These are phyloP conservation scores for Ambrosia hybrid DNA, from an alignment of 140 eudicot genomes.

Conservation along the genomic window DNA sequence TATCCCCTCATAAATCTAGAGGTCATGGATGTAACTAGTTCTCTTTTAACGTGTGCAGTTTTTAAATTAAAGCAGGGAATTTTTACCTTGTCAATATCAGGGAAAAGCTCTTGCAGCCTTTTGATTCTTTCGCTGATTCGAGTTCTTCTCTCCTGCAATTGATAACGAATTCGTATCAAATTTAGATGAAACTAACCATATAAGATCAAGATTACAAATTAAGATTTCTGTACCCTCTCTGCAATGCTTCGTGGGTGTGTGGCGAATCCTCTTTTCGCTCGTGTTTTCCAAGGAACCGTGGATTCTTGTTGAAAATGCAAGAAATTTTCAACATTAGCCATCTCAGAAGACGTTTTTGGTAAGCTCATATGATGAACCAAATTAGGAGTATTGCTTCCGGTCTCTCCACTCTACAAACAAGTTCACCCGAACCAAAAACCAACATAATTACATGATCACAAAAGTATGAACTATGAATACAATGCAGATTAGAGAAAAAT, in stretches of 20 bases:
- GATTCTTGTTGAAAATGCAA: constrained; percentile 73
- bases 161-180: not conserved
- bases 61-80: not conserved
- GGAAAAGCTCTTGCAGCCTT: constrained; percentile 94
- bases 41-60: not conserved
- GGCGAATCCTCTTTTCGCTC: constrained; percentile 97
- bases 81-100: constrained; percentile 91
- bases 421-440: constrained; percentile 10
- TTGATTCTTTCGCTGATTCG: constrained; percentile 92
- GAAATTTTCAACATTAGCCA: constrained; percentile 63
- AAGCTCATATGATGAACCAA: constrained; percentile 88
- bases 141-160: constrained; percentile 77
- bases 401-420: constrained; percentile 56
- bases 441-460: constrained; percentile 6
- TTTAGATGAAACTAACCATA: not conserved
- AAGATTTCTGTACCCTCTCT: constrained; percentile 67
- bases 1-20: not conserved
- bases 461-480: not conserved
- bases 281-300: constrained; percentile 71
- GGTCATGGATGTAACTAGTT: not conserved
- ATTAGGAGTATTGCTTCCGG: constrained; percentile 38
- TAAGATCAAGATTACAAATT: not conserved
- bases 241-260: constrained; percentile 99
- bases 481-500: constrained; percentile 5
- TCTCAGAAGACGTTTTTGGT: constrained; percentile 77